Base-by-base conservation (phyloP, 495 filamentous ascomycete species). In the Hypoxylon rickii region DNA sequence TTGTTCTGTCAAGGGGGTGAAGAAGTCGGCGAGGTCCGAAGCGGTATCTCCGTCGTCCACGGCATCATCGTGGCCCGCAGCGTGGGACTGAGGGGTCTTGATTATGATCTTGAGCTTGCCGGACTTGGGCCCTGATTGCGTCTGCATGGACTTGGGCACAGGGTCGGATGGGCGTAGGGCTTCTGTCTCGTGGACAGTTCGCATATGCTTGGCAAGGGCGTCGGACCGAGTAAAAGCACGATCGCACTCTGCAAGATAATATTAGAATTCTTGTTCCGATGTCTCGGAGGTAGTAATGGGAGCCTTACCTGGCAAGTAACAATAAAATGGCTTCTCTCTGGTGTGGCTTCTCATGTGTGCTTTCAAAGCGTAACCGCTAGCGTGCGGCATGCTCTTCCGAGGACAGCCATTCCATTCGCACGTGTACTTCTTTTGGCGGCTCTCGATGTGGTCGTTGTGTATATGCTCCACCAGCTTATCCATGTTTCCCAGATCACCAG, bases 271-370 rank as follows among this genome's bases (percentile, higher is more conserved):
- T 19, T 12, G 29, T 12, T 17, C 16, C 3, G n/a, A 20, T 10
- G 10, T 11, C 1, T 29, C 13, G 10, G 34, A 3, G 36, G 15
- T n/a, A n/a, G n/a, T n/a, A 16, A 32, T 3, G 20, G 31, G 13
- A 12, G 6, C 56, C 76, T 51, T 81, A 96, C 94, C 94, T 33
- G 94, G 94, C 17, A 98, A 72, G 11, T 87, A 87, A 71, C 94
- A 98, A 71, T 96, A 97, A 64, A 97, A 98, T 0, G 94, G 94
- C 72, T 98, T 98, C 76, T 98, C 95, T 69, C 92, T 84, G 1
- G 94, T 98, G 73, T 98, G 94, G 66, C 90, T 96, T 68, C 94
- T 74, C 92, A 97, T 97, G 72, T 98, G 94, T 18, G 95, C 94
- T 66, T 91, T 88, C 55, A 98, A 75, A 11, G 94, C 94, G 74